A percentile compares a stretch with the other conserved stretches of the same genome.
Evolutionary conservation across 2,329 filamentous ascomycete genomes (phyloP).

Genomic region (Lachnellula hyalina): DNA sequence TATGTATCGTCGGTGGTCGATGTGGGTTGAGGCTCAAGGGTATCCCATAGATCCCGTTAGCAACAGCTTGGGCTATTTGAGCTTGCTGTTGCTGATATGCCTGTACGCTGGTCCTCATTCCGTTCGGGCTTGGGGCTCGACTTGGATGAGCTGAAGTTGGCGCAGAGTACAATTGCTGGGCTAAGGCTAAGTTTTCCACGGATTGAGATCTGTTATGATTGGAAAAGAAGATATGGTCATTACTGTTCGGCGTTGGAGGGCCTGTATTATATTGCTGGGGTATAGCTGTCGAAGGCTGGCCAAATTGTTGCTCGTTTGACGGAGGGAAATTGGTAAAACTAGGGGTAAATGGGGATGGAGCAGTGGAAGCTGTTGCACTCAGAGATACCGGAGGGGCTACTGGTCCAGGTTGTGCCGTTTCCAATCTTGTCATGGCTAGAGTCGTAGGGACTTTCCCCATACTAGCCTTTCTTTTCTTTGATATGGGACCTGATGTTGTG

Average conservation of each 20-base stretch:
- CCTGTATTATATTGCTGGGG: slow-evolving; percentile 48
- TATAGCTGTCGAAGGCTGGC: slow-evolving; percentile 15
- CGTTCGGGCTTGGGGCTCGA: slow-evolving; percentile 68
- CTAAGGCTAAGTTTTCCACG: slow-evolving; percentile 58
- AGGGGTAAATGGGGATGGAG: slow-evolving; percentile 51
- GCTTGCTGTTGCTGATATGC: slow-evolving; percentile 35
- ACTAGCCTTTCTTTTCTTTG: slow-evolving; percentile 80
- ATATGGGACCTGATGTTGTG: slow-evolving; percentile 56
- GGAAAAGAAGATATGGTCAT: slow-evolving; percentile 54
- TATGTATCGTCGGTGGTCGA: slow-evolving; percentile 65
- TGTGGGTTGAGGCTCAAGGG: slow-evolving; percentile 45
- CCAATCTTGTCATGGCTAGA: slow-evolving; percentile 76
- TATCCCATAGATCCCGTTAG: slow-evolving; percentile 45
- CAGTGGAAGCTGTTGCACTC: slow-evolving; percentile 32
- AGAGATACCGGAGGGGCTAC: slow-evolving; percentile 34
- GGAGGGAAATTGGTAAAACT: slow-evolving; percentile 40
- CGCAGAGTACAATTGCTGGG: slow-evolving; percentile 62
- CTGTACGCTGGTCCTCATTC: slow-evolving; percentile 42
- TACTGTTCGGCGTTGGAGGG: slow-evolving; percentile 62
- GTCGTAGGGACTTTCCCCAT: slow-evolving; percentile 64
- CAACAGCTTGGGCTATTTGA: slow-evolving; percentile 44
- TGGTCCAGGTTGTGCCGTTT: slow-evolving; percentile 46
- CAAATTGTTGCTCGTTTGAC: slow-evolving; percentile 31
- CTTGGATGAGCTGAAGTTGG: slow-evolving; percentile 69
- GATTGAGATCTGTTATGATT: slow-evolving; percentile 54